Percentiles rank a stretch among this genome's conserved stretches.
phyloP scores from a whole-genome alignment of 495 filamentous ascomycete species.

The Sabuloglossum arenarium region DNA sequence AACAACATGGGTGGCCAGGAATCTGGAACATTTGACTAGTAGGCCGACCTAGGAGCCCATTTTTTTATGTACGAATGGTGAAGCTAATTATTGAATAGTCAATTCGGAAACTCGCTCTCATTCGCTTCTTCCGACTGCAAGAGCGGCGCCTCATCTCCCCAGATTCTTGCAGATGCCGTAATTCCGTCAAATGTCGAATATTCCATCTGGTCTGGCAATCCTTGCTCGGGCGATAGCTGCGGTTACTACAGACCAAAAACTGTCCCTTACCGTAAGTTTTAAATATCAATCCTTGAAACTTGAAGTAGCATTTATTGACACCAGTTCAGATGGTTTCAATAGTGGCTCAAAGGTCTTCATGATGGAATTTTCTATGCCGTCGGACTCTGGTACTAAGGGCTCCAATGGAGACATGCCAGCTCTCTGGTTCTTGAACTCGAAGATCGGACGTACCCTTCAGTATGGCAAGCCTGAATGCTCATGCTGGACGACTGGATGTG shows the following conservation, averaged over 20 bases:
- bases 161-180: constrained; percentile 25
- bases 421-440: constrained; percentile 50
- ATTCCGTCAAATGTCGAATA: constrained; percentile 39
- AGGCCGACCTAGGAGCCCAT: constrained; percentile 9
- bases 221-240: constrained; percentile 32
- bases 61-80: not conserved
- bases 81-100: constrained; percentile 13
- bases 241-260: constrained; percentile 33
- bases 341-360: constrained; percentile 42
- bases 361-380: constrained; percentile 47
- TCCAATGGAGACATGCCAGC: constrained; percentile 37
- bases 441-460: constrained; percentile 42
- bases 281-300: not conserved
- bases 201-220: constrained; percentile 32
- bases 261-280: constrained; percentile 36
- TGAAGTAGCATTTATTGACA: not conserved
- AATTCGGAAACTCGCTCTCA: constrained; percentile 41
- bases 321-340: constrained; percentile 36
- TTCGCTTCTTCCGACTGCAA: constrained; percentile 32
- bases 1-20: constrained; percentile 33
- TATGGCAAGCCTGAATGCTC: constrained; percentile 37
- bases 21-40: constrained; percentile 38
- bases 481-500: constrained; percentile 48
- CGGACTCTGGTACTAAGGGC: constrained; percentile 20
- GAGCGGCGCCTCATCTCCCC: constrained; percentile 24